These are phyloP conservation scores for Mortierella sp. DNA, from an alignment of 371 early-diverging fungal species.

Conservation along the genomic window DNA sequence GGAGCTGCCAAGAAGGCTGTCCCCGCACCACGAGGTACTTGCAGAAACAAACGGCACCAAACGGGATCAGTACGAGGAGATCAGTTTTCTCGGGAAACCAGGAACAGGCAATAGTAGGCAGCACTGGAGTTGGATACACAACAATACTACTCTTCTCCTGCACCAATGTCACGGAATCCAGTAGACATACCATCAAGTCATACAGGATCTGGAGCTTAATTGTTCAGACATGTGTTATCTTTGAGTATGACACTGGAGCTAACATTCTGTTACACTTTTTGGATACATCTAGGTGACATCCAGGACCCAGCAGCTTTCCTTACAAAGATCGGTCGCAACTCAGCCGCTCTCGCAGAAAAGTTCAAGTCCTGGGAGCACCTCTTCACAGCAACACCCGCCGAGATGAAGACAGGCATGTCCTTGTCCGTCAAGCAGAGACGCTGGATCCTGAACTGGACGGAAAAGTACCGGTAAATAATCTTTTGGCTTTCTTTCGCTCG, in stretches of 20 bases:
- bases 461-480: constrained; percentile 51
- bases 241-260: neutral
- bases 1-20: constrained; percentile 44
- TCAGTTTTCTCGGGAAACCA: neutral
- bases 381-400: constrained; percentile 63
- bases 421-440: constrained; percentile 63
- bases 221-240: neutral
- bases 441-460: constrained; percentile 56
- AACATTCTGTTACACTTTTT: neutral
- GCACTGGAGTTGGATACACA: neutral
- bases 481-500: neutral
- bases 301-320: constrained; percentile 64
- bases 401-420: constrained; percentile 66
- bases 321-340: constrained; percentile 68
- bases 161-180: neutral
- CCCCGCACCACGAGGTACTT: constrained; percentile 52
- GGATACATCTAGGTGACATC: constrained; percentile 39
- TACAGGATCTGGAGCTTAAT: neutral
- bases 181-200: neutral
- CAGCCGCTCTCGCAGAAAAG: constrained; percentile 63
- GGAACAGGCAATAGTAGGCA: neutral
- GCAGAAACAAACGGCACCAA: neutral
- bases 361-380: constrained; percentile 74
- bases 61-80: neutral
- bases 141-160: neutral